Evolutionary conservation across 768 basidiomycete species (phyloP).

Genomic region (Kwoniella mangroviensis): DNA sequence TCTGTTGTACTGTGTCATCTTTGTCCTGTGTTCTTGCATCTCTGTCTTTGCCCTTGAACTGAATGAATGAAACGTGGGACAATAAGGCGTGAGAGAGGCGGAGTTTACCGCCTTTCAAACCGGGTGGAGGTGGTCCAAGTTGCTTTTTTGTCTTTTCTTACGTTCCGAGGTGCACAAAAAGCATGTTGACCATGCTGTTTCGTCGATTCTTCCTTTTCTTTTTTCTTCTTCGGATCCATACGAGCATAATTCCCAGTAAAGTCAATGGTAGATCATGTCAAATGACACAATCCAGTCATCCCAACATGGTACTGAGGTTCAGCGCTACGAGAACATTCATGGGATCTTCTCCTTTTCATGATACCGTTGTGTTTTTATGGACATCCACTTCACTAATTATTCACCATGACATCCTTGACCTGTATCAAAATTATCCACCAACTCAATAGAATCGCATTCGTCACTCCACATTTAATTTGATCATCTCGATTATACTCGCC

Average conservation of each 20-base stretch:
- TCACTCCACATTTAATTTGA: background rate
- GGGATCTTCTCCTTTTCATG: background rate
- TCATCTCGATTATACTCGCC: background rate
- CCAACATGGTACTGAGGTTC: background rate
- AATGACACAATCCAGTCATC: background rate
- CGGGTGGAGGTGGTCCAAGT: constrained; percentile 3
- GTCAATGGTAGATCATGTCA: background rate
- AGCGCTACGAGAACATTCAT: background rate
- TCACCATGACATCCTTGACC: background rate
- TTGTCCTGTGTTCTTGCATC: too few species aligned
- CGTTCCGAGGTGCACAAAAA: background rate
- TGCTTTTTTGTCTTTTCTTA: constrained; percentile 2
- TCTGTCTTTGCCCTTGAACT: too few species aligned
- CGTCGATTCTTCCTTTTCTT: background rate
- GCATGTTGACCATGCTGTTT: background rate
- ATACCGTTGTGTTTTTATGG: background rate
- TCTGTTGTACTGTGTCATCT: too few species aligned
- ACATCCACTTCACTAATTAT: background rate
- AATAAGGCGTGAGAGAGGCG: background rate
- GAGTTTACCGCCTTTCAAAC: background rate
- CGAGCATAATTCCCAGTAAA: too few species aligned
- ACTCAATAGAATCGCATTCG: background rate
- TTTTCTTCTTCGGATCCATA: background rate
- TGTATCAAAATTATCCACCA: background rate
- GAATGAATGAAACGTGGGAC: background rate